Conservation (phyloP, 2,329 filamentous ascomycete genomes). For the Ceratocystiopsis sp. region DNA sequence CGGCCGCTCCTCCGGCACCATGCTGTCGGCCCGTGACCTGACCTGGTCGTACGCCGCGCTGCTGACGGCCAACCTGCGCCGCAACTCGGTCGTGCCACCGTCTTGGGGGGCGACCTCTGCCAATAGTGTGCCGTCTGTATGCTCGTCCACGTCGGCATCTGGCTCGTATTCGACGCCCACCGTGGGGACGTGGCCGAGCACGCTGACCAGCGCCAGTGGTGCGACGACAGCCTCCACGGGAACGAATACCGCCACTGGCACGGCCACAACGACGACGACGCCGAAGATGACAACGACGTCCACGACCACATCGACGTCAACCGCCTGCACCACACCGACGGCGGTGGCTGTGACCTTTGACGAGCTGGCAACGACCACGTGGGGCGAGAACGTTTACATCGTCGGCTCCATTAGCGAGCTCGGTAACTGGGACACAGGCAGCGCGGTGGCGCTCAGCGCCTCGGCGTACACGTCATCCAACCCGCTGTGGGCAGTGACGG, state of each 20-base stretch:
- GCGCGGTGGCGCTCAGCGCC: slow-evolving; percentile 39
- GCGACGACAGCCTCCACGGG: slow-evolving; percentile 9
- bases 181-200: slow-evolving; percentile 1
- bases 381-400: slow-evolving; percentile 48
- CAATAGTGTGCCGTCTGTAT: slow-evolving; percentile 26
- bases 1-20: slow-evolving; percentile 29
- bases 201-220: slow-evolving; percentile 11
- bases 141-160: slow-evolving; percentile 26
- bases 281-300: slow-evolving; percentile 31
- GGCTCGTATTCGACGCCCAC: slow-evolving; percentile 32
- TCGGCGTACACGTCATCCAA: slow-evolving; percentile 40
- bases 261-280: slow-evolving; percentile 23
- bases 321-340: slow-evolving; percentile 24
- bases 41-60: slow-evolving; percentile 63
- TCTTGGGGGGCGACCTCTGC: slow-evolving; percentile 22
- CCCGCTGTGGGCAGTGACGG: slow-evolving; percentile 41
- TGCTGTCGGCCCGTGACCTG: slow-evolving; percentile 47
- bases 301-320: slow-evolving; percentile 5
- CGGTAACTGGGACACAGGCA: slow-evolving; percentile 41
- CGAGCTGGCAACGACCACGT: slow-evolving; percentile 35
- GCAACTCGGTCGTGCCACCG: slow-evolving; percentile 37
- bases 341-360: slow-evolving; percentile 41
- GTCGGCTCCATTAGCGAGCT: slow-evolving; percentile 41
- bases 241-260: slow-evolving; percentile 15
- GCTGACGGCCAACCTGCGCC: slow-evolving; percentile 42